Percentiles rank a stretch among this genome's conserved stretches.
These are phyloP conservation scores for Trametes cinnabarina DNA, from an alignment of 768 basidiomycete species.

Conservation along the genomic window DNA sequence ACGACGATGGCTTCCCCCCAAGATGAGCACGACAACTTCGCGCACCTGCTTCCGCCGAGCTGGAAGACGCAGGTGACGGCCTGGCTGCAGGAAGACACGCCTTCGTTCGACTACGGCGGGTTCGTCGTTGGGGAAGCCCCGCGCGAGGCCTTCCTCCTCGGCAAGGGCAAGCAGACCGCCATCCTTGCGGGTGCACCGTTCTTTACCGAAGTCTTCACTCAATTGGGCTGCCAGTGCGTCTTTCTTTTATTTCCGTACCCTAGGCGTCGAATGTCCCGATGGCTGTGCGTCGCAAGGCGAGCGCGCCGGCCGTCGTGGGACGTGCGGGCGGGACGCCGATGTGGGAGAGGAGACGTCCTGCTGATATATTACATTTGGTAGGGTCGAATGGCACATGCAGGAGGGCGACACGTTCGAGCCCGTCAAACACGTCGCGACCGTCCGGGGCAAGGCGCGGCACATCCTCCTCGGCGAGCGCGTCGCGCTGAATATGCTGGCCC, in stretches of 20 bases:
- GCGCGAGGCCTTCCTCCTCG: conserved; percentile 84
- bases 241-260: not conserved
- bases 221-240: conserved; percentile 87
- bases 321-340: too few relatives aligned
- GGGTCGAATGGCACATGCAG: conserved; percentile 89
- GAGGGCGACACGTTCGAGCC: conserved; percentile 85
- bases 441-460: conserved; percentile 83
- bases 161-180: conserved; percentile 76
- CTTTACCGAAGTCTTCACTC: conserved; percentile 87
- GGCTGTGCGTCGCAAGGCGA: too few relatives aligned
- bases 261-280: too few relatives aligned
- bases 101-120: conserved; percentile 95
- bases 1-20: conserved; percentile 5
- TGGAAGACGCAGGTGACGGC: conserved; percentile 79
- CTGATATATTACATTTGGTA: conserved; percentile 28
- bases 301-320: not conserved
- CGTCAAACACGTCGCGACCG: conserved; percentile 84
- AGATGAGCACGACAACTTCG: conserved; percentile 30
- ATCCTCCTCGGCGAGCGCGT: conserved; percentile 90
- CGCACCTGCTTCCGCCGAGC: conserved; percentile 86
- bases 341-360: not conserved
- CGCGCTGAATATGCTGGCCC: conserved; percentile 87
- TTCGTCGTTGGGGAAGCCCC: conserved; percentile 91
- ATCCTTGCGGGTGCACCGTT: conserved; percentile 95
- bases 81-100: conserved; percentile 93